Conservation (phyloP, 768 basidiomycete species). For the Lentinus brumalis region DNA sequence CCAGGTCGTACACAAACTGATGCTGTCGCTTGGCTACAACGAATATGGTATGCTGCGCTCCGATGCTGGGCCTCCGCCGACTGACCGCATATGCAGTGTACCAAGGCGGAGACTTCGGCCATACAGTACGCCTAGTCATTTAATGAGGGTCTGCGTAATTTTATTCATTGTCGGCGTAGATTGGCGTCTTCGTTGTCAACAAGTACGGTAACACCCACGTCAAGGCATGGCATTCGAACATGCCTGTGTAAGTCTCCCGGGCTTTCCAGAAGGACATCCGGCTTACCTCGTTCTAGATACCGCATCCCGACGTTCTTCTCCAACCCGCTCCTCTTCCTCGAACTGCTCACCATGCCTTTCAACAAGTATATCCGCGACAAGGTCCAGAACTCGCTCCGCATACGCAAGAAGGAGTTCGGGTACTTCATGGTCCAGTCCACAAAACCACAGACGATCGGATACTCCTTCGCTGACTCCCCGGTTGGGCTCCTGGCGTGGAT, state of each 20-base stretch:
- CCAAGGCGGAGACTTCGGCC: conserved; percentile 54
- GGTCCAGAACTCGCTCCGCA: conserved; percentile 21
- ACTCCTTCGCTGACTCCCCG: conserved; percentile 58
- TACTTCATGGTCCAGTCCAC: conserved; percentile 35
- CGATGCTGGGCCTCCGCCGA: background rate
- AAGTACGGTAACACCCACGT: conserved; percentile 42
- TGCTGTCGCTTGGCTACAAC: conserved; percentile 31
- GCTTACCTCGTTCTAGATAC: background rate
- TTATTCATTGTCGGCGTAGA: conserved; percentile 25
- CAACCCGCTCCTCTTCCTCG: conserved; percentile 33
- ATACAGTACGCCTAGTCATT: conserved; percentile 29
- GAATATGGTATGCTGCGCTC: conserved; percentile 20
- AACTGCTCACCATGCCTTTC: conserved; percentile 31
- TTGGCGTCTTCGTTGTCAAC: conserved; percentile 36
- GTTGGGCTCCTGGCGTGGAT: conserved; percentile 45
- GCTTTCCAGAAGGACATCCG: conserved; percentile 21
- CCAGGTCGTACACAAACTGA: conserved; percentile 29
- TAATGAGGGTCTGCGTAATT: background rate
- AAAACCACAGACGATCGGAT: conserved; percentile 43
- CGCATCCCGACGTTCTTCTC: conserved; percentile 19
- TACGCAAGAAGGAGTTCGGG: conserved; percentile 31
- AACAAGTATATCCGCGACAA: conserved; percentile 27
- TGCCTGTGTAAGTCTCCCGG: conserved; percentile 38
- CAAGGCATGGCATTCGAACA: conserved; percentile 57
- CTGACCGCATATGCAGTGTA: conserved; percentile 35